Conservation (phyloP, 352 stramenopile species). For the Globisporangium iwayamae region DNA sequence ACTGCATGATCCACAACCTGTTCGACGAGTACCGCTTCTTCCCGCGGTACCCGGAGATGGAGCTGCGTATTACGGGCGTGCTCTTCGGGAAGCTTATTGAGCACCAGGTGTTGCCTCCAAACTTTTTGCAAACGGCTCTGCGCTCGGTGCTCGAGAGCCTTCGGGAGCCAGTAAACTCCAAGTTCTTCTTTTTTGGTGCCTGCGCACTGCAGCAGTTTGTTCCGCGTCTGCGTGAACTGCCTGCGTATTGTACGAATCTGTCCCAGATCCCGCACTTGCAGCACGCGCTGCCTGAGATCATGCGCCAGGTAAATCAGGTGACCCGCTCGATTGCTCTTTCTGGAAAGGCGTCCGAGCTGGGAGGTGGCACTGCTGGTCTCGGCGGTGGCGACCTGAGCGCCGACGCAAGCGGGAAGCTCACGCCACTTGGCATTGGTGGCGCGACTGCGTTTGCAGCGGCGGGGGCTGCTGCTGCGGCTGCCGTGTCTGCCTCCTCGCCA, state of each 20-base stretch:
- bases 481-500: slow-evolving; percentile 17
- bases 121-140: slow-evolving; percentile 97
- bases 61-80: slow-evolving; percentile 97
- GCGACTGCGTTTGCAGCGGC: slow-evolving; percentile 24
- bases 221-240: slow-evolving; percentile 93
- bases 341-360: slow-evolving; percentile 22
- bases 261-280: slow-evolving; percentile 97
- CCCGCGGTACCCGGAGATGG: slow-evolving; percentile 98
- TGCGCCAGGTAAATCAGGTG: slow-evolving; percentile 85
- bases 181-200: slow-evolving; percentile 99
- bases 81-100: slow-evolving; percentile 98
- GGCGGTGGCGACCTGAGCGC: slow-evolving; percentile 4
- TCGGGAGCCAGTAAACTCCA: slow-evolving; percentile 94
- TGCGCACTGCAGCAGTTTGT: slow-evolving; percentile 98
- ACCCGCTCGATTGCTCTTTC: slow-evolving; percentile 54
- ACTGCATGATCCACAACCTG: slow-evolving; percentile 99
- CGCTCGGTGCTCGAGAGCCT: slow-evolving; percentile 97
- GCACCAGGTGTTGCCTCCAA: slow-evolving; percentile 96
- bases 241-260: slow-evolving; percentile 97
- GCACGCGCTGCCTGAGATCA: slow-evolving; percentile 90
- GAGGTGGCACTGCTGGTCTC: neutral
- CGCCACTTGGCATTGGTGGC: slow-evolving; percentile 20
- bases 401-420: slow-evolving; percentile 20
- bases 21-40: slow-evolving; percentile 99
- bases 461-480: slow-evolving; percentile 12